A percentile compares a stretch with the other conserved stretches of the same genome.
These are phyloP conservation scores for Vitis hybrid DNA, from an alignment of 177 flowering plant species.

Conservation along the genomic window DNA sequence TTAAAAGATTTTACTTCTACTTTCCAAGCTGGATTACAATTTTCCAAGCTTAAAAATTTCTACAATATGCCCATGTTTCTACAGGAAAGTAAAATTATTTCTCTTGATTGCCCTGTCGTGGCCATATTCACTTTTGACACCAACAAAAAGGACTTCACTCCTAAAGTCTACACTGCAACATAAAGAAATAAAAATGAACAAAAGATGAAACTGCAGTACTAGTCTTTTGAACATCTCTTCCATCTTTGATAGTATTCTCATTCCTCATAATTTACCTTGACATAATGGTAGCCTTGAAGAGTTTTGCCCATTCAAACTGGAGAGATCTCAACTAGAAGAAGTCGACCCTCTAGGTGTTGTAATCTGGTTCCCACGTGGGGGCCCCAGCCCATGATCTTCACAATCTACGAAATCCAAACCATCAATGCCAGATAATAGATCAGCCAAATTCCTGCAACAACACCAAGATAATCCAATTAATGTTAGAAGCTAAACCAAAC, in stretches of 20 bases:
- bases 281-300: neutral
- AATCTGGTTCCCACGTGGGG: neutral
- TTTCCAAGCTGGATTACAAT: constrained; percentile 10
- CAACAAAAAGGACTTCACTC: neutral
- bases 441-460: constrained; percentile 41
- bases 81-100: no score
- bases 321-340: no score
- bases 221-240: constrained; percentile 8
- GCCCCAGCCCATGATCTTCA: neutral
- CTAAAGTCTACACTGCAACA: neutral
- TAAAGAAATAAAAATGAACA: neutral
- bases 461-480: constrained; percentile 3
- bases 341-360: neutral
- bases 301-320: neutral
- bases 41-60: neutral
- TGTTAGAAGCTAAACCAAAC: no score
- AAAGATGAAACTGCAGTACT: neutral
- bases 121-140: no score
- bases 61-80: no score
- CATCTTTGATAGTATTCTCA: neutral
- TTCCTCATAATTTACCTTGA: neutral
- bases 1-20: neutral
- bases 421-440: constrained; percentile 23
- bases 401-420: constrained; percentile 10
- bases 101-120: no score